These are phyloP conservation scores for Backusella liffmaniae DNA, from an alignment of 192 early-diverging fungal genomes.

Conservation along the genomic window DNA sequence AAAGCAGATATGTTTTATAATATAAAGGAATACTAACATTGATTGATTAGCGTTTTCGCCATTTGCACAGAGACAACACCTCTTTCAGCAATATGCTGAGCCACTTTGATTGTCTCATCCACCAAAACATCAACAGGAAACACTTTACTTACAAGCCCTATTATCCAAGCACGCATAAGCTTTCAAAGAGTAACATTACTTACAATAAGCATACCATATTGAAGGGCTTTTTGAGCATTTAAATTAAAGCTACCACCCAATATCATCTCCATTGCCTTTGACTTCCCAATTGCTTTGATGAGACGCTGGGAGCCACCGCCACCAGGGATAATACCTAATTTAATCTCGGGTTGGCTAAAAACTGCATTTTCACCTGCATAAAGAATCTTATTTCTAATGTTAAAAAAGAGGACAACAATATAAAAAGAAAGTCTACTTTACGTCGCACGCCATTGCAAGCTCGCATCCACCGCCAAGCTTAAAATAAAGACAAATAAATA, in stretches of 20 bases:
- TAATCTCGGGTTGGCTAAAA: slow-evolving; percentile 95
- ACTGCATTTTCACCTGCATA: slow-evolving; percentile 96
- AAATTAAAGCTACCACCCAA: slow-evolving; percentile 85
- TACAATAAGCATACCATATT: slow-evolving; percentile 36
- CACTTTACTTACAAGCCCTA: slow-evolving; percentile 81
- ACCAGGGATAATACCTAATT: slow-evolving; percentile 92
- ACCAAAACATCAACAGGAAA: slow-evolving; percentile 83
- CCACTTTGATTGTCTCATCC: slow-evolving; percentile 87
- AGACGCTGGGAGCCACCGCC: slow-evolving; percentile 82
- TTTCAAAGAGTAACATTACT: no score
- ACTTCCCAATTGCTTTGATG: slow-evolving; percentile 91
- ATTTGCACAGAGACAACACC: slow-evolving; percentile 84
- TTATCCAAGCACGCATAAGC: no score
- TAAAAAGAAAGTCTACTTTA: slow-evolving; percentile 32
- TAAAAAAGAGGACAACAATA: not conserved
- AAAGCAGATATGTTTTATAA: not conserved
- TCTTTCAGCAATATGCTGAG: slow-evolving; percentile 79
- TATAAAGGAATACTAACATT: slow-evolving; percentile 42
- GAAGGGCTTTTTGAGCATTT: slow-evolving; percentile 82
- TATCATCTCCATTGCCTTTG: slow-evolving; percentile 96
- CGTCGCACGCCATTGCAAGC: slow-evolving; percentile 95
- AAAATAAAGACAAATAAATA: slow-evolving; percentile 12
- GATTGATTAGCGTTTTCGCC: slow-evolving; percentile 93
- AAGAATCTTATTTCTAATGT: slow-evolving; percentile 69
- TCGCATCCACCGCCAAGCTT: slow-evolving; percentile 97